phyloP scores from a whole-genome alignment of 164 flowering plant species.

The Dillenia suffruticosa region DNA sequence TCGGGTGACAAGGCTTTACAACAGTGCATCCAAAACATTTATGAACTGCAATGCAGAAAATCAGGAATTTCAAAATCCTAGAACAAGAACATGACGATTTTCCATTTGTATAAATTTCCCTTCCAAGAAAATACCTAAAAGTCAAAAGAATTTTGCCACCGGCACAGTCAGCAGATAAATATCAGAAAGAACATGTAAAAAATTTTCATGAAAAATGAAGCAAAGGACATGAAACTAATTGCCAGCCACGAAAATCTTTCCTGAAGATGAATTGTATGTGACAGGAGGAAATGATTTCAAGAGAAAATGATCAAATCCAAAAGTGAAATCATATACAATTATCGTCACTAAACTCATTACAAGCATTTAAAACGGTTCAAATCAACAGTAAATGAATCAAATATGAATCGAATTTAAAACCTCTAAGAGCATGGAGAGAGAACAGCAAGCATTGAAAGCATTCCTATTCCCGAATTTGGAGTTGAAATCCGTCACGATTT shows the following conservation, averaged over 20 bases:
- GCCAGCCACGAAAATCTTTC: slow-evolving; percentile 13
- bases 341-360: not conserved
- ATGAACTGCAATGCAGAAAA: too few relatives aligned
- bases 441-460: slow-evolving; percentile 46
- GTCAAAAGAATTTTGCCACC: too few relatives aligned
- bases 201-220: too few relatives aligned
- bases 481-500: slow-evolving; percentile 49
- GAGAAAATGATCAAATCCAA: not conserved
- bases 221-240: not conserved
- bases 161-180: too few relatives aligned
- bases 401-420: slow-evolving; percentile 10
- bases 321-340: not conserved
- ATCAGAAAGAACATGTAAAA: too few relatives aligned
- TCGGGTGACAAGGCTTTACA: too few relatives aligned
- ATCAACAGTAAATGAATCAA: not conserved
- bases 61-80: too few relatives aligned
- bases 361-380: not conserved
- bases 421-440: slow-evolving; percentile 53
- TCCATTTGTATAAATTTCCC: too few relatives aligned
- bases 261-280: not conserved
- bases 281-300: not conserved
- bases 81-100: too few relatives aligned
- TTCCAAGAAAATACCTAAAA: too few relatives aligned
- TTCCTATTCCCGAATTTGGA: slow-evolving; percentile 44
- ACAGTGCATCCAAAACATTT: too few relatives aligned